Conservation (phyloP, 495 filamentous ascomycete genomes). For the Penicillium daleae region DNA sequence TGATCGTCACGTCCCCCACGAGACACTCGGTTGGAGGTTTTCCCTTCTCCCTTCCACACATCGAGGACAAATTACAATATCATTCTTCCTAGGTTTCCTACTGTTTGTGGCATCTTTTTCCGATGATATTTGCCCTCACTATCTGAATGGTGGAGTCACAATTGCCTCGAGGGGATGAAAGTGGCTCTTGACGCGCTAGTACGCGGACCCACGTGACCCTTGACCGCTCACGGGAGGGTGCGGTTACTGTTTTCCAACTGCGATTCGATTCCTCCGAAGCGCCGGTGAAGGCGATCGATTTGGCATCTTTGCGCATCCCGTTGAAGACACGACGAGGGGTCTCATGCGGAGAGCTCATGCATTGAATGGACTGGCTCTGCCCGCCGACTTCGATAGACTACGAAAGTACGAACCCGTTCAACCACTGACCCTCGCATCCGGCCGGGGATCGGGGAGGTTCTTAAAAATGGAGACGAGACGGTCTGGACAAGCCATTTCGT, state of each 20-base stretch:
- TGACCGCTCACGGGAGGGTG: constrained; percentile 34
- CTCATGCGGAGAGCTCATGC: neutral
- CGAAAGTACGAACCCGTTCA: neutral
- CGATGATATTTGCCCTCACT: neutral
- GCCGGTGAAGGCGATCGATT: constrained; percentile 27
- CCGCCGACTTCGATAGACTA: neutral
- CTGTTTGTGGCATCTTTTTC: neutral
- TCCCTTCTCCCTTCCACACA: neutral
- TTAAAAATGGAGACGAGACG: constrained; percentile 4
- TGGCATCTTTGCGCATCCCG: constrained; percentile 12
- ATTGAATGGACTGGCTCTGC: neutral
- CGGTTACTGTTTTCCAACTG: constrained; percentile 32
- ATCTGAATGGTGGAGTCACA: constrained; percentile 6
- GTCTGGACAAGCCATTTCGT: constrained; percentile 14
- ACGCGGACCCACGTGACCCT: constrained; percentile 36
- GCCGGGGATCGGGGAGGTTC: neutral
- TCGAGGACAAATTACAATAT: neutral
- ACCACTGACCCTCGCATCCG: neutral
- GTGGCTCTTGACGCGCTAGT: constrained; percentile 27
- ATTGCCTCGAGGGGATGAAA: constrained; percentile 19
- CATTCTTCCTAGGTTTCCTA: neutral
- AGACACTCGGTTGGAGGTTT: constrained; percentile 4
- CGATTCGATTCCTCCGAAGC: constrained; percentile 32
- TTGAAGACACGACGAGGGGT: too few relatives aligned
- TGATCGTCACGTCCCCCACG: constrained; percentile 34